Evolutionary conservation across 352 stramenopile genomes (phyloP).

Genomic region (Phytophthora citricola): DNA sequence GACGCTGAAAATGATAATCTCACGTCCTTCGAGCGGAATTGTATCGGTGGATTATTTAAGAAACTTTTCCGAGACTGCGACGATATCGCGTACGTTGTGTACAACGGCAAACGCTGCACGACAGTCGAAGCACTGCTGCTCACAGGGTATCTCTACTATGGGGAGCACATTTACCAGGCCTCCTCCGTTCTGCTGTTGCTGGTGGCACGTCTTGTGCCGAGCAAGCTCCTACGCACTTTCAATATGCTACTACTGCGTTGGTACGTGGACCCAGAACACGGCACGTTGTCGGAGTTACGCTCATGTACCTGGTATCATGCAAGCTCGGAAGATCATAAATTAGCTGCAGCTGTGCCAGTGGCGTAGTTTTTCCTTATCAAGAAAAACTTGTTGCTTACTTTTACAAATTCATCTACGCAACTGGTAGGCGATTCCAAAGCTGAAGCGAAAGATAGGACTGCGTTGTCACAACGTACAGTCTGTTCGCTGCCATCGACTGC

Average conservation of each 20-base stretch:
- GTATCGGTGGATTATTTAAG: conserved; percentile 11
- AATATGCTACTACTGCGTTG: conserved; percentile 34
- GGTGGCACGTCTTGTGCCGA: conserved; percentile 16
- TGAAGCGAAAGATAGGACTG: background rate
- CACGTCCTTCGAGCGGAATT: conserved; percentile 19
- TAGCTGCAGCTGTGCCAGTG: conserved; percentile 3
- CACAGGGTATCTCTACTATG: conserved; percentile 31
- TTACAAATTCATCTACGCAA: too few relatives aligned
- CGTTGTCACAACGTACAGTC: background rate
- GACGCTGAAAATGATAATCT: background rate
- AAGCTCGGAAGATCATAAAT: conserved; percentile 14
- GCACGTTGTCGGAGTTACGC: conserved; percentile 4
- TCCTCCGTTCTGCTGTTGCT: conserved; percentile 24
- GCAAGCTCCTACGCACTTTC: conserved; percentile 26
- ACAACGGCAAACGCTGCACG: conserved; percentile 9
- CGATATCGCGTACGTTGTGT: conserved; percentile 17
- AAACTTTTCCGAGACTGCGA: conserved; percentile 28
- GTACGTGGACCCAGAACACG: conserved; percentile 15
- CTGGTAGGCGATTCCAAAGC: too few relatives aligned
- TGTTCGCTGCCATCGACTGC: too few relatives aligned
- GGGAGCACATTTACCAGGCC: conserved; percentile 31
- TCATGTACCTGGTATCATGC: conserved; percentile 29
- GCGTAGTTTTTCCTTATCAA: background rate
- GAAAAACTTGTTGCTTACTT: too few relatives aligned
- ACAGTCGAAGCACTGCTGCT: conserved; percentile 23